Evolutionary conservation across 208 protist species (phyloP).

Genomic region (Vickermania ingenoplastis): DNA sequence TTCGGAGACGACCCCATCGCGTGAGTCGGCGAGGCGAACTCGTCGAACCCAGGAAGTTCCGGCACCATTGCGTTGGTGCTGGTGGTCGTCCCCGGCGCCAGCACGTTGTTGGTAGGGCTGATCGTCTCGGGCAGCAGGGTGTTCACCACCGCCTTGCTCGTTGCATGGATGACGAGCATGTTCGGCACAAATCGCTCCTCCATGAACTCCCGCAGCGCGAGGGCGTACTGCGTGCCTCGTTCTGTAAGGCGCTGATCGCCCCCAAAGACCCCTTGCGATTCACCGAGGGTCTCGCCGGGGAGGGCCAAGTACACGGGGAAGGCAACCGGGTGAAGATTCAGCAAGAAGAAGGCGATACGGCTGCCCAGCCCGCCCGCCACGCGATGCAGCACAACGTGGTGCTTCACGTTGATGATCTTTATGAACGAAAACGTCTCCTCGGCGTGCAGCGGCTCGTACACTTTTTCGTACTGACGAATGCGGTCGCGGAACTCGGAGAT

Average conservation of each 20-base stretch:
- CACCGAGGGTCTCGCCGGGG: slow-evolving; percentile 69
- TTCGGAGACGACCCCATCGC: background rate
- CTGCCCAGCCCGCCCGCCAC: slow-evolving; percentile 60
- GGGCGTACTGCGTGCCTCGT: slow-evolving; percentile 45
- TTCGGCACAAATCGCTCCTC: slow-evolving; percentile 72
- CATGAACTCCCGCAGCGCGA: slow-evolving; percentile 67
- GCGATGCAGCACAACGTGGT: slow-evolving; percentile 74
- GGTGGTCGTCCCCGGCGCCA: background rate
- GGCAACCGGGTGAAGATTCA: slow-evolving; percentile 81
- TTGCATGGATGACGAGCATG: slow-evolving; percentile 81
- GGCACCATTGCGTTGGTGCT: background rate
- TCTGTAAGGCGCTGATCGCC: slow-evolving; percentile 65
- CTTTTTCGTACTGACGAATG: slow-evolving; percentile 82
- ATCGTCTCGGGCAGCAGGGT: slow-evolving; percentile 48
- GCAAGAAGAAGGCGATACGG: slow-evolving; percentile 80
- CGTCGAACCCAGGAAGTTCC: background rate
- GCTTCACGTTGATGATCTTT: slow-evolving; percentile 85
- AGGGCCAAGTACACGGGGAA: slow-evolving; percentile 79
- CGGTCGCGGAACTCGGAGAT: slow-evolving; percentile 71
- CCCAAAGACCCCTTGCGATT: slow-evolving; percentile 56
- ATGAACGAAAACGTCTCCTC: slow-evolving; percentile 67
- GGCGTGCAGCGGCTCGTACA: slow-evolving; percentile 76
- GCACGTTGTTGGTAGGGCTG: background rate
- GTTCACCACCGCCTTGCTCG: slow-evolving; percentile 59
- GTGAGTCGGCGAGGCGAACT: background rate